phyloP scores from a whole-genome alignment of 2,329 filamentous ascomycete genomes.

The Lachnellula hyalina region DNA sequence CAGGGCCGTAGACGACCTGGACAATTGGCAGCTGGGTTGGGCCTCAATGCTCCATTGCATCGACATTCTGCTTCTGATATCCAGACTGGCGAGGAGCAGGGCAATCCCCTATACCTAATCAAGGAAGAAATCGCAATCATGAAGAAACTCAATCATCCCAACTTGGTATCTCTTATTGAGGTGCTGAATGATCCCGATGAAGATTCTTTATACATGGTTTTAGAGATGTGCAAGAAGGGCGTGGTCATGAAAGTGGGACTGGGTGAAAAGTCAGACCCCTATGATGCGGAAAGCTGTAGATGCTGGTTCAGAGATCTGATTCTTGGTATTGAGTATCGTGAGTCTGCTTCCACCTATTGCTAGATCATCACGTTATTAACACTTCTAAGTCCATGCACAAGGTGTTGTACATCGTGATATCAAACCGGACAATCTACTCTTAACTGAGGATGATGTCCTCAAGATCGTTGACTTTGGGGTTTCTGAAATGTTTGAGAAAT shows the following conservation, averaged over 20 bases:
- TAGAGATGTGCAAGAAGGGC: conserved; percentile 98
- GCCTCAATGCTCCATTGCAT: conserved; percentile 38
- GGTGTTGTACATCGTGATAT: conserved; percentile 95
- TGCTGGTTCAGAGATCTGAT: conserved; percentile 95
- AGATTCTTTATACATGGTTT: conserved; percentile 95
- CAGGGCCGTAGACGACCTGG: conserved; percentile 48
- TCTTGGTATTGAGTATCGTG: conserved; percentile 86
- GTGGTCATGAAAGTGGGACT: conserved; percentile 94
- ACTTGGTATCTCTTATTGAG: conserved; percentile 88
- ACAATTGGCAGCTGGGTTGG: conserved; percentile 37
- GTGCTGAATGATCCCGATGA: conserved; percentile 93
- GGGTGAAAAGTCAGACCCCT: conserved; percentile 76
- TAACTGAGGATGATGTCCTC: conserved; percentile 86
- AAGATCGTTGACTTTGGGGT: conserved; percentile 99
- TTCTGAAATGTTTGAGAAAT: conserved; percentile 95
- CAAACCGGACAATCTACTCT: conserved; percentile 91
- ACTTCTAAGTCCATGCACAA: conserved; percentile 73
- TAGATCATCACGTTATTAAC: conserved; percentile 11
- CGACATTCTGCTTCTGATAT: conserved; percentile 50
- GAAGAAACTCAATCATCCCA: conserved; percentile 95
- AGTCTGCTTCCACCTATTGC: conserved; percentile 33
- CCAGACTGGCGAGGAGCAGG: conserved; percentile 54
- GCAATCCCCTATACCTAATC: conserved; percentile 75
- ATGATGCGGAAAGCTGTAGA: conserved; percentile 74
- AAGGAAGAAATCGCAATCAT: conserved; percentile 97